A percentile compares a stretch with the other conserved stretches of the same genome.
Conservation (phyloP, 306 rosid species). For the Glycine latifolia region DNA sequence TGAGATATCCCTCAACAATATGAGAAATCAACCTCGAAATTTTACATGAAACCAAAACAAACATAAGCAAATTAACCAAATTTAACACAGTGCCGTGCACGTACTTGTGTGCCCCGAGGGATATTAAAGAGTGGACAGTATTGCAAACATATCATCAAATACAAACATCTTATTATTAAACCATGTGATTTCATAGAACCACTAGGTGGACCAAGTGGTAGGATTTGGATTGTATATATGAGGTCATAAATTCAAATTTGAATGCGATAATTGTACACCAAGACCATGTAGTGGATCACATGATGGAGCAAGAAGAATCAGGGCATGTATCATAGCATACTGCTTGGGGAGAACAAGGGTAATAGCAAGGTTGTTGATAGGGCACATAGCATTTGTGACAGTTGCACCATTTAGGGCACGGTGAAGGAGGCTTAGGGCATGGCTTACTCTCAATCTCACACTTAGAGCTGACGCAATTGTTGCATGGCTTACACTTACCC, state of each 20-base stretch:
- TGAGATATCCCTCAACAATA: neutral
- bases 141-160: neutral
- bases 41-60: neutral
- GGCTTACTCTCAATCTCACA: no score
- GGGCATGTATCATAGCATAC: slow-evolving; percentile 32
- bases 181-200: no score
- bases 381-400: slow-evolving; percentile 31
- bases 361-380: slow-evolving; percentile 13
- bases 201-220: no score
- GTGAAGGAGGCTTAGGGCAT: neutral
- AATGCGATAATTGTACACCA: no score
- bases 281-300: slow-evolving; percentile 31
- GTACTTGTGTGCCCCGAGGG: neutral
- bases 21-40: neutral
- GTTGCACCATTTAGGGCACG: slow-evolving; percentile 36
- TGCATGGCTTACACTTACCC: slow-evolving; percentile 15
- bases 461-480: neutral
- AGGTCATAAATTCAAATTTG: no score
- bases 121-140: neutral
- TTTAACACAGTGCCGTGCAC: neutral
- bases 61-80: neutral
- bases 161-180: neutral
- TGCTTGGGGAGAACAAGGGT: slow-evolving; percentile 21
- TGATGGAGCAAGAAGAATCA: slow-evolving; percentile 41
- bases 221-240: no score